phyloP scores from a whole-genome alignment of 345 rosid species.

The Dovyalis caffra region DNA sequence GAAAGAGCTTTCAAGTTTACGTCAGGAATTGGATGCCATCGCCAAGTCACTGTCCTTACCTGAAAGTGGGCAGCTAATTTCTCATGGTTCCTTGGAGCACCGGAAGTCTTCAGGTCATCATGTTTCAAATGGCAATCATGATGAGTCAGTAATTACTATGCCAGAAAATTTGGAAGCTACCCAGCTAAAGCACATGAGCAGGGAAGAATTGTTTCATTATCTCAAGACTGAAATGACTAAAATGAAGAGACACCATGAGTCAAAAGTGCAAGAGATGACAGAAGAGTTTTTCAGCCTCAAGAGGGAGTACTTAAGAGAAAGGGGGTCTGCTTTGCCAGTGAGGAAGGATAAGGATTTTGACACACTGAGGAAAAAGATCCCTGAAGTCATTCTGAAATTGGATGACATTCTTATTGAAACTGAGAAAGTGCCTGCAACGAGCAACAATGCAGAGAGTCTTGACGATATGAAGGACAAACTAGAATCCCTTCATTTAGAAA shows the following conservation, averaged over 20 bases:
- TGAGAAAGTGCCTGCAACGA: slow-evolving; percentile 32
- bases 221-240: slow-evolving; percentile 70
- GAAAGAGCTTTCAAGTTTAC: slow-evolving; percentile 61
- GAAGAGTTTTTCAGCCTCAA: slow-evolving; percentile 59
- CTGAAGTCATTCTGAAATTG: slow-evolving; percentile 50
- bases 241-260: slow-evolving; percentile 82
- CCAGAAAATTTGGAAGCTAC: slow-evolving; percentile 53
- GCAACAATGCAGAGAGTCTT: slow-evolving; percentile 36
- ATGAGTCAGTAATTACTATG: slow-evolving; percentile 37
- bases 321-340: slow-evolving; percentile 43
- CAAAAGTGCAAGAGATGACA: slow-evolving; percentile 50
- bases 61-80: slow-evolving; percentile 49
- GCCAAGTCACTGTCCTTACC: slow-evolving; percentile 44
- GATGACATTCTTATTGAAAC: slow-evolving; percentile 55
- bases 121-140: slow-evolving; percentile 60
- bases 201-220: slow-evolving; percentile 46
- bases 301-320: slow-evolving; percentile 60
- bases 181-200: slow-evolving; percentile 39
- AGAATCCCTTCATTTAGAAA: slow-evolving; percentile 53
- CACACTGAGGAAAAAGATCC: slow-evolving; percentile 63
- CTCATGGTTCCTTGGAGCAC: slow-evolving; percentile 57
- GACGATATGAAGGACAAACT: slow-evolving; percentile 44
- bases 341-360: slow-evolving; percentile 80
- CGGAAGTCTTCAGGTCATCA: slow-evolving; percentile 56
- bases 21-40: slow-evolving; percentile 64